Evolutionary conservation across 2,329 filamentous ascomycete species (phyloP).

Genomic region (Hansfordia pulvinata): DNA sequence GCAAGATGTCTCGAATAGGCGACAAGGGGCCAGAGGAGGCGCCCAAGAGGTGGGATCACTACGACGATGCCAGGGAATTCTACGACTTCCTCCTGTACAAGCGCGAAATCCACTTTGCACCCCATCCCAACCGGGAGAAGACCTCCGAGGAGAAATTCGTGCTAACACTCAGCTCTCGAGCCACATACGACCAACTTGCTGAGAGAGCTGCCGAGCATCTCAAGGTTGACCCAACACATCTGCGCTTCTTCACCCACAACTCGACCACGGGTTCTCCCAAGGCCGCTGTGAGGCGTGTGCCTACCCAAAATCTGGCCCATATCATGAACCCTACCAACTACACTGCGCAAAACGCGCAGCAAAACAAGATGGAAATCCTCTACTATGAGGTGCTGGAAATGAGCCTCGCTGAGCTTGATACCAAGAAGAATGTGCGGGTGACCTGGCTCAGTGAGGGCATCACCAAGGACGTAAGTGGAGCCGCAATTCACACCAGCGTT

Average conservation of each 20-base stretch:
- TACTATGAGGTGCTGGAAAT: conserved; percentile 93
- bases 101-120: conserved; percentile 64
- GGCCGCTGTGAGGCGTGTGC: conserved; percentile 57
- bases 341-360: conserved; percentile 52
- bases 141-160: conserved; percentile 54
- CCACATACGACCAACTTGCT: conserved; percentile 77
- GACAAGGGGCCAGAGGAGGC: conserved; percentile 24
- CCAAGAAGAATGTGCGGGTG: conserved; percentile 76
- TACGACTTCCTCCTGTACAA: conserved; percentile 90
- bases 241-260: conserved; percentile 85
- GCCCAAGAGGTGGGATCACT: conserved; percentile 32
- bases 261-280: conserved; percentile 65
- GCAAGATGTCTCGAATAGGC: conserved; percentile 22
- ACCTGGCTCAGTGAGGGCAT: conserved; percentile 82
- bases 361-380: conserved; percentile 65
- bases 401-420: conserved; percentile 84
- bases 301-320: conserved; percentile 57
- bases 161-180: conserved; percentile 72
- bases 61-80: conserved; percentile 66
- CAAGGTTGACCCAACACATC: conserved; percentile 66
- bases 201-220: conserved; percentile 72
- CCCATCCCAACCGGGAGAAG: conserved; percentile 45
- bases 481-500: too few species aligned
- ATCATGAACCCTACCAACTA: conserved; percentile 69
- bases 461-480: conserved; percentile 62